phyloP scores from a whole-genome alignment of 1,284 basidiomycete species.

The Tausonia pullulans region DNA sequence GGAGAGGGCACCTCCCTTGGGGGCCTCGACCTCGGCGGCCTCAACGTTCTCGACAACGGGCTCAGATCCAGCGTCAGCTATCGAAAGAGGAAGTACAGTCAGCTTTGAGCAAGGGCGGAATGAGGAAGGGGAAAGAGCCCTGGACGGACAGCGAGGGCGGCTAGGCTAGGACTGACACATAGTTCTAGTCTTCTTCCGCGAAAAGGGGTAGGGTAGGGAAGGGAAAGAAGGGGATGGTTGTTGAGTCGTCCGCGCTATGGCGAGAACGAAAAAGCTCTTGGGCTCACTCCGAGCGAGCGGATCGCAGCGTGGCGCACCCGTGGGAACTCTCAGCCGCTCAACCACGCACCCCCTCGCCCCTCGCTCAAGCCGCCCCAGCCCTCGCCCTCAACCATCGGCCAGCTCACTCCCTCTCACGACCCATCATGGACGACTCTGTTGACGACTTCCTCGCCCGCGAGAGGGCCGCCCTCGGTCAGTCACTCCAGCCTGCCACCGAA shows the following conservation, averaged over 20 bases:
- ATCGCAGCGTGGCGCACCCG: not conserved
- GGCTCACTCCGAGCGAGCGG: no score
- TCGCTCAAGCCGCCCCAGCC: not conserved
- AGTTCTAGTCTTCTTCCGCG: slow-evolving; percentile 69
- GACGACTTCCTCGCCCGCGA: slow-evolving; percentile 14
- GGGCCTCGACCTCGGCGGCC: slow-evolving; percentile 71
- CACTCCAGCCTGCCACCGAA: not conserved
- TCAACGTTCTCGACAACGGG: slow-evolving; percentile 52
- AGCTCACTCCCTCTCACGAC: not conserved
- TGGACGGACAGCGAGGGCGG: not conserved
- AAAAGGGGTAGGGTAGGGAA: slow-evolving; percentile 18
- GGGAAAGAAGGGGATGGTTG: not conserved
- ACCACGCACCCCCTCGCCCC: not conserved
- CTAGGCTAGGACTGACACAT: slow-evolving; percentile 6
- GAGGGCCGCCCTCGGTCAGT: slow-evolving; percentile 16
- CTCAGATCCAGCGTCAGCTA: slow-evolving; percentile 93
- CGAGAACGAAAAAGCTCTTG: no score
- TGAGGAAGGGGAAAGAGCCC: slow-evolving; percentile 39
- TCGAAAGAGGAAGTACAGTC: slow-evolving; percentile 14
- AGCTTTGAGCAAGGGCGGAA: slow-evolving; percentile 17
- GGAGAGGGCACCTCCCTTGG: slow-evolving; percentile 81
- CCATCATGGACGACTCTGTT: slow-evolving; percentile 10
- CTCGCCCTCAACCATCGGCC: not conserved
- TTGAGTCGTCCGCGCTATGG: no score
- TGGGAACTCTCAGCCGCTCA: not conserved